Conservation (phyloP, 1,139 yeast species). For the Suhomyces bribrorum region DNA sequence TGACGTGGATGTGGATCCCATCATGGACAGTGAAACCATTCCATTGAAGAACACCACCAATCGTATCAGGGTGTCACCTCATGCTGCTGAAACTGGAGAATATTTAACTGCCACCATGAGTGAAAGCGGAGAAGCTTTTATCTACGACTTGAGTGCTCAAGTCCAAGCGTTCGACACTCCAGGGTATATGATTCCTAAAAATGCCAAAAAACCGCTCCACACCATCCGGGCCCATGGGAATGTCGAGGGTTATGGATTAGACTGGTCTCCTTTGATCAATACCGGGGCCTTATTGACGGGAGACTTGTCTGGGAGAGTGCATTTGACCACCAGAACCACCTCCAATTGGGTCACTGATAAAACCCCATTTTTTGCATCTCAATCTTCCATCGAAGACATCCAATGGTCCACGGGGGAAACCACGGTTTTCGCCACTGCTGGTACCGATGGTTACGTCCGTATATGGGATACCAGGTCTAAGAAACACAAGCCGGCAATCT, state of each 20-base stretch:
- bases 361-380: conserved; percentile 69
- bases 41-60: conserved; percentile 85
- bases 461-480: conserved; percentile 97
- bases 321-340: conserved; percentile 73
- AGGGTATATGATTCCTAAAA: conserved; percentile 77
- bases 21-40: conserved; percentile 78
- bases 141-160: conserved; percentile 81
- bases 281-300: conserved; percentile 88
- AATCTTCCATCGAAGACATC: conserved; percentile 87
- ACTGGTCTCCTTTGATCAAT: conserved; percentile 87
- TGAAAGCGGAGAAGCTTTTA: conserved; percentile 86
- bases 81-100: conserved; percentile 73
- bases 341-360: conserved; percentile 84
- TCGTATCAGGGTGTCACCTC: conserved; percentile 83
- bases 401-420: conserved; percentile 94
- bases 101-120: conserved; percentile 85
- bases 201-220: conserved; percentile 76
- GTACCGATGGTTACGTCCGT: conserved; percentile 87
- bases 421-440: conserved; percentile 92
- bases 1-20: conserved; percentile 69
- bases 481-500: conserved; percentile 86
- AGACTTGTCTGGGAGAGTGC: conserved; percentile 82
- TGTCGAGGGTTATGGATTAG: conserved; percentile 95
- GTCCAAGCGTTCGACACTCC: conserved; percentile 84
- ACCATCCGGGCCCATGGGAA: conserved; percentile 89